phyloP scores from a whole-genome alignment of 2,329 filamentous ascomycete species.

The Microdochium trichocladiopsis region DNA sequence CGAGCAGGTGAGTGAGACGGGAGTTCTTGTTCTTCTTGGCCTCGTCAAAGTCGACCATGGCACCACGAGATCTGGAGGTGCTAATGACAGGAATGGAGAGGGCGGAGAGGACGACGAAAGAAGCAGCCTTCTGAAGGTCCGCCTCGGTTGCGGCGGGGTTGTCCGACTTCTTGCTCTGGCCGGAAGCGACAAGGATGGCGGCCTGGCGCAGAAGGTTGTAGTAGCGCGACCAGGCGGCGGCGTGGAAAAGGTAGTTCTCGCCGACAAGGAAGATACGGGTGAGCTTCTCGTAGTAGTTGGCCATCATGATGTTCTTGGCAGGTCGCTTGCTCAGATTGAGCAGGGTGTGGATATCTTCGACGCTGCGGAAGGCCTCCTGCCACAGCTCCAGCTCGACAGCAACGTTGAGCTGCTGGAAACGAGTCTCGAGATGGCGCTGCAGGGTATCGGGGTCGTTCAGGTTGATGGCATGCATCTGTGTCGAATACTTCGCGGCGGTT shows the following conservation, averaged over 20 bases:
- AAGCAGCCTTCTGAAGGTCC: constrained; percentile 89
- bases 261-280: constrained; percentile 97
- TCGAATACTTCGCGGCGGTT: constrained; percentile 97
- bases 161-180: constrained; percentile 87
- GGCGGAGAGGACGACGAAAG: constrained; percentile 89
- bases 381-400: constrained; percentile 96
- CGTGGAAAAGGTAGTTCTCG: constrained; percentile 99
- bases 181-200: constrained; percentile 71
- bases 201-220: constrained; percentile 95
- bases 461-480: constrained; percentile 99
- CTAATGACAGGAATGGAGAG: constrained; percentile 99
- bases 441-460: constrained; percentile 95
- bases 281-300: constrained; percentile 99
- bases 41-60: constrained; percentile 94
- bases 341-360: constrained; percentile 97
- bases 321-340: constrained; percentile 96
- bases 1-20: constrained; percentile 88
- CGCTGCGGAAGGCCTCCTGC: constrained; percentile 99
- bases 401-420: constrained; percentile 97
- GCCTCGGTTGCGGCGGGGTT: constrained; percentile 85
- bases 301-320: constrained; percentile 99
- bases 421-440: constrained; percentile 93
- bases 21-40: constrained; percentile 98
- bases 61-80: constrained; percentile 91
- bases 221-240: constrained; percentile 94